These are phyloP conservation scores for Talaromyces atroroseus DNA, from an alignment of 2,329 filamentous ascomycete genomes.

Conservation along the genomic window DNA sequence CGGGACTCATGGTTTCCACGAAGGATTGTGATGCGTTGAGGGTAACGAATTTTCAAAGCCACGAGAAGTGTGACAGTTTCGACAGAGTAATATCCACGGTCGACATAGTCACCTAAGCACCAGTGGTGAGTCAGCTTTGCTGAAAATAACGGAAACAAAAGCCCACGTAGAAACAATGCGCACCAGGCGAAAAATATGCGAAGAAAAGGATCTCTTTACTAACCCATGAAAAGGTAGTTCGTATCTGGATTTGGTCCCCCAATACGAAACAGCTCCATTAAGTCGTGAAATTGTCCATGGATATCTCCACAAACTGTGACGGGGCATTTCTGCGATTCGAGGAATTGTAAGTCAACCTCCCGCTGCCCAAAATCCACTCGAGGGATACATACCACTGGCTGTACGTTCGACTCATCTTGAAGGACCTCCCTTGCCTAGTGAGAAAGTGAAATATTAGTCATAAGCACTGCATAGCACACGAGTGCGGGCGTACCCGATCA, in stretches of 20 bases:
- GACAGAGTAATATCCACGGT: conserved; percentile 97
- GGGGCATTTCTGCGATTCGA: conserved; percentile 72
- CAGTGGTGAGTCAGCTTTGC: conserved; percentile 19
- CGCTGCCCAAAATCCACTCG: neutral
- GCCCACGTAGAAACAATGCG: neutral
- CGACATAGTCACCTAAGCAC: conserved; percentile 82
- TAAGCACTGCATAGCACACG: neutral
- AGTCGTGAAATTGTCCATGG: conserved; percentile 96
- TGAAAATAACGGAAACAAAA: conserved; percentile 11
- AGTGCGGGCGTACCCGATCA: conserved; percentile 70
- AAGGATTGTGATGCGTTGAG: conserved; percentile 94
- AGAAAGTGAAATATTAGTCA: conserved; percentile 9
- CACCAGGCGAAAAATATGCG: neutral
- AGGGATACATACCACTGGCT: conserved; percentile 74
- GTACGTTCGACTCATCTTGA: conserved; percentile 96
- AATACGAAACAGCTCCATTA: conserved; percentile 99
- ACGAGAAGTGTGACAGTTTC: conserved; percentile 96
- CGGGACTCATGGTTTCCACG: conserved; percentile 98
- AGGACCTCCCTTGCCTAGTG: conserved; percentile 84
- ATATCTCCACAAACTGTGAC: conserved; percentile 99
- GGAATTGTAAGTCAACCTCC: conserved; percentile 18
- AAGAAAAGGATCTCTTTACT: conserved; percentile 28
- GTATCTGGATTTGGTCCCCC: conserved; percentile 96
- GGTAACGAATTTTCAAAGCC: conserved; percentile 95
- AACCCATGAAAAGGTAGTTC: conserved; percentile 99